Conservation (phyloP, 495 filamentous ascomycete species). For the Parachaetomium inaequale region DNA sequence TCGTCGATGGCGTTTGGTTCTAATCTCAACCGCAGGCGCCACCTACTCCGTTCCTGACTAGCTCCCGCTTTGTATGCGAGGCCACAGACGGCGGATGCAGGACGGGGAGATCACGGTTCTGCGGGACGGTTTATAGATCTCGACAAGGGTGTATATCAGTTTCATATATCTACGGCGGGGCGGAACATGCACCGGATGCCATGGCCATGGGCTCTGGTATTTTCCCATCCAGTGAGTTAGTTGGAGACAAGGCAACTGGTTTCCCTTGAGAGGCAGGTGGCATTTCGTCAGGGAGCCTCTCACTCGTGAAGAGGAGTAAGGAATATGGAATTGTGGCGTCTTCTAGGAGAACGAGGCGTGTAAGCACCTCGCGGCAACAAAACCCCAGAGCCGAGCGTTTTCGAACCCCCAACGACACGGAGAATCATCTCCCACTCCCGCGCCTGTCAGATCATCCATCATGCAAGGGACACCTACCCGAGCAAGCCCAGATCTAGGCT, state of each 20-base stretch:
- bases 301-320: no score
- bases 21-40: slow-evolving; percentile 1
- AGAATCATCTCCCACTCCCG: not conserved
- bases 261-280: not conserved
- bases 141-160: not conserved
- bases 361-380: not conserved
- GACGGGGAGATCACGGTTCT: slow-evolving; percentile 5
- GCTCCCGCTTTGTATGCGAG: not conserved
- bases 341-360: no score
- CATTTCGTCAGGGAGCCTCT: not conserved
- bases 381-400: not conserved
- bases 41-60: slow-evolving; percentile 1
- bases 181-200: not conserved
- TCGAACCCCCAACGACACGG: not conserved
- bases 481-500: not conserved
- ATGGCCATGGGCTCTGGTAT: not conserved
- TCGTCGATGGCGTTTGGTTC: not conserved
- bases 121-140: not conserved
- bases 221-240: not conserved
- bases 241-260: not conserved
- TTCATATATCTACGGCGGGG: not conserved
- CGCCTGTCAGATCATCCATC: not conserved
- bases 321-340: no score
- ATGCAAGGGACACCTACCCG: not conserved
- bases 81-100: slow-evolving; percentile 5